Percentiles rank a stretch among this genome's conserved stretches.
Conservation (phyloP, 352 stramenopile genomes). For the Hyaloperonospora arabidopsidis region DNA sequence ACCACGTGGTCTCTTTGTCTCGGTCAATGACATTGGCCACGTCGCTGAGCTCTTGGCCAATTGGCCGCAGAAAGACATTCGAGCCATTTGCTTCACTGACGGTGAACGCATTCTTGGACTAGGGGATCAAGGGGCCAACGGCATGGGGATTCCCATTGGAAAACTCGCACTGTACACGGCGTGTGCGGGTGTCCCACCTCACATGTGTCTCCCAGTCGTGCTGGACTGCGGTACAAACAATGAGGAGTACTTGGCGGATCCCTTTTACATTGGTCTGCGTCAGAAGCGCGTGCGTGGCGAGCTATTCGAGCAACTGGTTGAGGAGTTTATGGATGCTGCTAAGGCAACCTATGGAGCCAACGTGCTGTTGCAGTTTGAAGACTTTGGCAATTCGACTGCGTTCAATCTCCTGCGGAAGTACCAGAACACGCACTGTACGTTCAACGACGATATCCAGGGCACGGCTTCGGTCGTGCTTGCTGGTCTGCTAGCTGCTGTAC, state of each 20-base stretch:
- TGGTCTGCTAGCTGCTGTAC: background rate
- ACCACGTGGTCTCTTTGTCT: slow-evolving; percentile 89
- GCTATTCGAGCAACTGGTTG: slow-evolving; percentile 91
- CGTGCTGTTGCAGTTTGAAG: background rate
- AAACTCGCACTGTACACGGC: slow-evolving; percentile 93
- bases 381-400: slow-evolving; percentile 4
- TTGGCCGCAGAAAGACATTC: slow-evolving; percentile 93
- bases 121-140: slow-evolving; percentile 89
- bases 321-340: slow-evolving; percentile 94
- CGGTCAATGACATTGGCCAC: slow-evolving; percentile 69
- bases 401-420: slow-evolving; percentile 72
- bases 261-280: slow-evolving; percentile 92
- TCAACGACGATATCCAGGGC: slow-evolving; percentile 97
- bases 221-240: slow-evolving; percentile 96
- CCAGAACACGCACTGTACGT: slow-evolving; percentile 80
- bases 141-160: slow-evolving; percentile 90
- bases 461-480: slow-evolving; percentile 25
- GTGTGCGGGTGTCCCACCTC: slow-evolving; percentile 88
- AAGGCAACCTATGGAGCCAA: slow-evolving; percentile 82
- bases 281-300: slow-evolving; percentile 83
- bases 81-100: slow-evolving; percentile 96
- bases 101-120: slow-evolving; percentile 93
- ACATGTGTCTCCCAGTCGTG: slow-evolving; percentile 90
- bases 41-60: slow-evolving; percentile 90
- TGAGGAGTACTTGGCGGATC: slow-evolving; percentile 85